phyloP scores from a whole-genome alignment of 225 moss, liverwort and hornwort genomes.

The Straminergon stramineum region DNA sequence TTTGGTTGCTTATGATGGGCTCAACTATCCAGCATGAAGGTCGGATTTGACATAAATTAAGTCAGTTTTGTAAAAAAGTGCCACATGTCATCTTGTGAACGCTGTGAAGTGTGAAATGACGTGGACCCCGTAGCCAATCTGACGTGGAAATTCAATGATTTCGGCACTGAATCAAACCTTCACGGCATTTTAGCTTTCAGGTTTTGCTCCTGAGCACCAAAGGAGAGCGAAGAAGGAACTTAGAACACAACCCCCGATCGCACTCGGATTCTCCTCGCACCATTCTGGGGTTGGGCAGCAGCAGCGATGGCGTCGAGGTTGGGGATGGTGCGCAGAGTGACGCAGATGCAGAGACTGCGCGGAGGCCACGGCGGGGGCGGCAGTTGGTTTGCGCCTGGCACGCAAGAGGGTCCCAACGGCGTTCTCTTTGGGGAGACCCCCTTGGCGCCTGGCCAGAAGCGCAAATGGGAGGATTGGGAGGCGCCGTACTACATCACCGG shows the following conservation, averaged over 20 bases:
- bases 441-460: conserved; percentile 41
- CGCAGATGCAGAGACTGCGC: conserved; percentile 15
- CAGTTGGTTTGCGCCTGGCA: conserved; percentile 65
- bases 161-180: background rate
- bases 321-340: conserved; percentile 35
- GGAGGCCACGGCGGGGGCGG: conserved; percentile 42
- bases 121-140: background rate
- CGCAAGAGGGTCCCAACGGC: conserved; percentile 62
- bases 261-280: background rate
- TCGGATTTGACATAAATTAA: no score
- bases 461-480: conserved; percentile 93
- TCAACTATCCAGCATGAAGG: no score
- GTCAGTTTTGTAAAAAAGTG: no score
- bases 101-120: background rate
- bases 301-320: conserved; percentile 3
- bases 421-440: conserved; percentile 64
- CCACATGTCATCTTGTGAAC: background rate
- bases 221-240: no score
- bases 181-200: background rate
- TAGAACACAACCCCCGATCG: background rate
- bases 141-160: background rate
- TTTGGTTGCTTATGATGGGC: no score
- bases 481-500: conserved; percentile 60
- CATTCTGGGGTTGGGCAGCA: background rate
- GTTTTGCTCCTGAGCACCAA: background rate